Evolutionary conservation across 495 filamentous ascomycete genomes (phyloP), one percentile per base, ranked within the genome.

Genomic region (Parathielavia appendiculata): DNA sequence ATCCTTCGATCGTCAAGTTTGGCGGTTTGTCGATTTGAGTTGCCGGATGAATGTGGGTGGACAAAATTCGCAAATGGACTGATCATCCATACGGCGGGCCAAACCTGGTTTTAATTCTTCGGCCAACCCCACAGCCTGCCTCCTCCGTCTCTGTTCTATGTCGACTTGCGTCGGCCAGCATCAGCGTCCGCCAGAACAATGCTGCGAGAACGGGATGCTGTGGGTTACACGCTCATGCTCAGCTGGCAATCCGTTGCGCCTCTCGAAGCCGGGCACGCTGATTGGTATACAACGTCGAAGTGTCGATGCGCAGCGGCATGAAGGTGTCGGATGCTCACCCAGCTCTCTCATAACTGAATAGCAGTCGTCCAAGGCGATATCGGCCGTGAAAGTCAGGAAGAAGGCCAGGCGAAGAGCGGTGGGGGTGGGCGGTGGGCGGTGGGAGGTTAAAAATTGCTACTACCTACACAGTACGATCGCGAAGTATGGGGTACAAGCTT

Each of bases 171-270:
- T 39, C 7, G 47, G 16, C 54, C 43, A 49, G 40, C 19, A 16
- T 32, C 17, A 17, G 41, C 32, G 14, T 11, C 23, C 22, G 14
- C 20, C 11, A 19, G 14, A 30, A 13, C 14, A 39, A 36, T 14
- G 47, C 13, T 20, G 38, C 12, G 20, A 39, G 11, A 16, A 6
- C 23, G 32, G 7, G 39, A 11, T 20, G 20, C 17, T n/a, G 7
- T 14, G 32, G 43, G 56, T 58, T 45, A 38, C 56, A 51, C 47
- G 30, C 17, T 44, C 47, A 51, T 45, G 47, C 26, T 16, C 38
- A 43, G 55, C 35, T 46, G 46, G 38, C 26, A 11, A 26, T 44
- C 26, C 6, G 39, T 51, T 45, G 54, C 19, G 45, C 19, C 13
- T n/a, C 40, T 47, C 53, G 26, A 6, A 11, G 39, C 26, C 19